Conservation (phyloP, 768 basidiomycete species). For the Arthromyces matolae region DNA sequence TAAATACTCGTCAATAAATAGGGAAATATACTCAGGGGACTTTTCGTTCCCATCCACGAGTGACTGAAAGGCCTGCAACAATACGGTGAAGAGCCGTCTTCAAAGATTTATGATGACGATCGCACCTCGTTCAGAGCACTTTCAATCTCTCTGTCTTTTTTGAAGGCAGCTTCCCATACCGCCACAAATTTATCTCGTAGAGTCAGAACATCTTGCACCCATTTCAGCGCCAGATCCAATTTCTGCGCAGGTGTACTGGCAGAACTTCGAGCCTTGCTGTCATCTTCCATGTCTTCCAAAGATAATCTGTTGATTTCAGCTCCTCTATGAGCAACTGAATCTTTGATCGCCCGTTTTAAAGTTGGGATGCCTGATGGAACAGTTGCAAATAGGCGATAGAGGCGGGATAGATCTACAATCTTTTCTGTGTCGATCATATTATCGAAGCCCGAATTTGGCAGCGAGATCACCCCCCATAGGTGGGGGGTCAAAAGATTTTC, state of each 20-base stretch:
- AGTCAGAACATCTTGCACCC: constrained; percentile 90
- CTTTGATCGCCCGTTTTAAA: constrained; percentile 65
- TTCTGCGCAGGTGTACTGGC: constrained; percentile 42
- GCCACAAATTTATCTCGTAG: constrained; percentile 89
- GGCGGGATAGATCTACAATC: constrained; percentile 66
- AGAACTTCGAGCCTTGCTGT: constrained; percentile 42
- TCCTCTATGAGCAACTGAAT: constrained; percentile 70
- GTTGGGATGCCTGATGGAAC: constrained; percentile 64
- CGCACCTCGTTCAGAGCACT: constrained; percentile 80
- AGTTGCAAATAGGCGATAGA: constrained; percentile 72
- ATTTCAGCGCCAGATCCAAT: constrained; percentile 67
- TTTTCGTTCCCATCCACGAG: constrained; percentile 89
- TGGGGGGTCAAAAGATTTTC: constrained; percentile 75
- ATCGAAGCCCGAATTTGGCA: constrained; percentile 83
- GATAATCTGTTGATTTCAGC: constrained; percentile 72
- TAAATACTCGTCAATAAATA: constrained; percentile 96
- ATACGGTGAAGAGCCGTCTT: neutral
- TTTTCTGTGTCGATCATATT: constrained; percentile 83
- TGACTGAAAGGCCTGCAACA: constrained; percentile 77
- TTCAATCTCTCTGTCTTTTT: constrained; percentile 71
- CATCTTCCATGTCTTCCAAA: constrained; percentile 44
- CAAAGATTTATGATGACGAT: neutral
- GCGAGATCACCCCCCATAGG: constrained; percentile 66
- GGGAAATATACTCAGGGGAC: constrained; percentile 89
- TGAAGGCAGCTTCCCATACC: constrained; percentile 70